Evolutionary conservation across 345 rosid genomes (phyloP), one percentile per base, ranked within the genome.

Genomic region (Draba incana): DNA sequence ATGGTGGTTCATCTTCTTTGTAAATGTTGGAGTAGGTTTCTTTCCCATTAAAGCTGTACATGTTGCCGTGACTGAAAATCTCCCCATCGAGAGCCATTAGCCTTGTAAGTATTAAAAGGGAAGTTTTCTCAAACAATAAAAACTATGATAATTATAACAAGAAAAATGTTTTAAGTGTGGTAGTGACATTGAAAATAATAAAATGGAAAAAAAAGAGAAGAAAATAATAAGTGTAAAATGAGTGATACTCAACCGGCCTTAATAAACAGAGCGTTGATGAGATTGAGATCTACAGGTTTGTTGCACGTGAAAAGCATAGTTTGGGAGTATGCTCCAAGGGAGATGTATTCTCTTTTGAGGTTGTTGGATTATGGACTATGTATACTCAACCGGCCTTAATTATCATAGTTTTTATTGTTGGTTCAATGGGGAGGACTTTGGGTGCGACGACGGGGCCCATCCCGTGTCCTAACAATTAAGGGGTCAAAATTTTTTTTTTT

Each of bases 41-140:
- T 58, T 64, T 80, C 65, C 54, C 74, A 44, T 31, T 51, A 67
- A 80, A 81, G 39, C 67, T 72, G 66, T 82, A 79, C 39, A 78
- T 53, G 25, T 51, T 58, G 37, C 83, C 89, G 68, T 82, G 90
- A 44, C 77, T 88, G 43, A 74, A 87, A 14, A 82, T 73, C 23
- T 79, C 83, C 3, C 90, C 89, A 52, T 92, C 96, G 0, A 92
- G 81, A 58, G 98, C 92, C 96, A 92, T 92, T 15, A 14, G 57
- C 35, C 0, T 57, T 51, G 5, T 57, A 55, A 46, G 4, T 62
- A 45, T 42, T 37, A 57, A 60, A 59, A 60, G 27, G 6, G 12
- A 43, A 47, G 10, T 20, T 20, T 50, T 33, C 13, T 48, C 7
- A 47, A 5, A 49, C 31, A 44, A 31, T 2, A 33, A 20, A 42